A percentile compares a stretch with the other conserved stretches of the same genome.
Conservation (phyloP, 768 basidiomycete species). For the Kwoniella mangroviensis region DNA sequence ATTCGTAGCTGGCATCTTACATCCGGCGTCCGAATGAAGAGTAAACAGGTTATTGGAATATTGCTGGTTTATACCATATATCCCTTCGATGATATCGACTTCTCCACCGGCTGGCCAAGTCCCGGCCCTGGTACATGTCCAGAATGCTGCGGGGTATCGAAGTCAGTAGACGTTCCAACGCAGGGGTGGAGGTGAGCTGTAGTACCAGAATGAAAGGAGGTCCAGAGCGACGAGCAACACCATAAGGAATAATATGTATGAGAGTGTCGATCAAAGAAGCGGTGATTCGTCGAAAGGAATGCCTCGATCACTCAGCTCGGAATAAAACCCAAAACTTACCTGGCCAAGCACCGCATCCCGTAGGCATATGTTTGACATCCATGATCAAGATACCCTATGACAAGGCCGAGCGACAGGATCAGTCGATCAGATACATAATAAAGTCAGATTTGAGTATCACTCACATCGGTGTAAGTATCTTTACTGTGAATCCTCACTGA, state of each 20-base stretch:
- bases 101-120: constrained; percentile 50
- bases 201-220: no score
- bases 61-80: constrained; percentile 53
- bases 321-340: neutral
- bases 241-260: no score
- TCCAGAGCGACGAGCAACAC: no score
- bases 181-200: no score
- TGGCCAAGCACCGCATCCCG: constrained; percentile 19
- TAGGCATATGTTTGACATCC: constrained; percentile 27
- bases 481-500: constrained; percentile 28
- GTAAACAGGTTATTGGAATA: constrained; percentile 59
- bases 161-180: no score
- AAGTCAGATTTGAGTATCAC: neutral
- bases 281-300: no score
- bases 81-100: constrained; percentile 60
- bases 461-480: constrained; percentile 24
- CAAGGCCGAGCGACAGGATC: neutral
- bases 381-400: constrained; percentile 22
- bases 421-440: no score
- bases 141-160: constrained; percentile 6
- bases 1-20: constrained; percentile 16
- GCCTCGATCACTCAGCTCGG: no score
- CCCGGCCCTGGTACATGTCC: constrained; percentile 20
- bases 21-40: constrained; percentile 58
- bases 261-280: no score